Base-by-base conservation (phyloP, 306 rosid species). In the Abrus pulchellus region DNA sequence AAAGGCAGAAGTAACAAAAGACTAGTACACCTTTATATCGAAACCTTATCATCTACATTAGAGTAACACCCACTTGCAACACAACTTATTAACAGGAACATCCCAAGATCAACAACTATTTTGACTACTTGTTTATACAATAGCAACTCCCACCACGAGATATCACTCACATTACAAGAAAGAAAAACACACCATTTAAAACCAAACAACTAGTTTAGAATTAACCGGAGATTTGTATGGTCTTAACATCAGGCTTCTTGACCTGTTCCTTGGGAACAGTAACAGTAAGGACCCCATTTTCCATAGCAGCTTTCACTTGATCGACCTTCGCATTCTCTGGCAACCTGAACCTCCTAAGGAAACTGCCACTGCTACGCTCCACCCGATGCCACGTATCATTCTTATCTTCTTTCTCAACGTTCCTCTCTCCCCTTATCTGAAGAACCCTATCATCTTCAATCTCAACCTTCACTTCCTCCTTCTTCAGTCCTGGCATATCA, bases 291-390 rank as follows among this genome's bases (percentile, higher is more conserved):
- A 87, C 90, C 0, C 86, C 90, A 14, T 85, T 72, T 10, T 72
- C 82, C 82, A 87, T 79, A 0, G 83, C 40, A 5, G 90, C 90
- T 34, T 53, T 79, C 7, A 85, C 82, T 30, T 85, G 67, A 3
- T 62, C 76, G 6, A 74, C 74, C 57, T 73, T 82, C 0, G 84
- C 79, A 53, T 85, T 82, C 79, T 85, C 86, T 0, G 86, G 82
- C 30, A 71, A 67, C 45, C 88, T 72, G 75, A 87, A 84, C 55
- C 75, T 85, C 4, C 86, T 76, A 34, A 63, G 7, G 81, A 85
- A 87, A 52, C n/a, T 71, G 1, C 88, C 86, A 6, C 88, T 82
- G 62, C 86, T 84, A 1, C 86, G 68, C 68, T 87, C 88, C 55
- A 84, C 68, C 6, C 86, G 73, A 55, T 87, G 84, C 88, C 88